Percentiles rank a stretch among this genome's conserved stretches.
These are phyloP conservation scores for Rhizopogon rudus DNA, from an alignment of 768 basidiomycete species.

Conservation along the genomic window DNA sequence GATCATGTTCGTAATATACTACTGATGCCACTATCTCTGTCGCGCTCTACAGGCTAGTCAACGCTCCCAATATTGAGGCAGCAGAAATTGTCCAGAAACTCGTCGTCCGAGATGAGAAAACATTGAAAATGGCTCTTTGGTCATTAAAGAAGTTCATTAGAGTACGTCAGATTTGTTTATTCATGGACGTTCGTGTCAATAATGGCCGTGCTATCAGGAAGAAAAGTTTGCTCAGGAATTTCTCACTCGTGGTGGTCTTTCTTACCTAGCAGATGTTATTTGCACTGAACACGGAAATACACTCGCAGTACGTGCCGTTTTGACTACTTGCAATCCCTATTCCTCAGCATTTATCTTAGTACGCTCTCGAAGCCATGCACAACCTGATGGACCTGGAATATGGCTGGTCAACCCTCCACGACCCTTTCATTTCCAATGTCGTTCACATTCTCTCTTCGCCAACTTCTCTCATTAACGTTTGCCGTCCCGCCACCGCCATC, in stretches of 20 bases:
- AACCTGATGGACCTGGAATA: constrained; percentile 84
- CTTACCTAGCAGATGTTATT: constrained; percentile 68
- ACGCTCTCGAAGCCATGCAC: constrained; percentile 81
- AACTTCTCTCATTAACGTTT: constrained; percentile 80
- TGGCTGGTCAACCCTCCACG: constrained; percentile 73
- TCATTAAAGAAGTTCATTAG: constrained; percentile 76
- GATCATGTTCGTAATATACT: not conserved
- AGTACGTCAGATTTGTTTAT: constrained; percentile 33
- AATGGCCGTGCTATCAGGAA: constrained; percentile 44
- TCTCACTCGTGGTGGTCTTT: constrained; percentile 64
- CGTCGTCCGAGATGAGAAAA: constrained; percentile 49
- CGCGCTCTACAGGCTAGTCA: constrained; percentile 49
- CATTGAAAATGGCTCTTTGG: constrained; percentile 65
- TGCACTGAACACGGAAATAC: constrained; percentile 70
- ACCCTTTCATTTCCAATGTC: constrained; percentile 69
- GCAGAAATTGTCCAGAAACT: constrained; percentile 73
- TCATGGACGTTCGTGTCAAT: not conserved
- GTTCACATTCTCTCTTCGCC: constrained; percentile 76
- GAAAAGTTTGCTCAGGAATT: constrained; percentile 82
- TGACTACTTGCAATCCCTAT: not conserved
- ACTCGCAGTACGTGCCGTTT: constrained; percentile 56
- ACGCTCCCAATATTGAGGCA: constrained; percentile 76
- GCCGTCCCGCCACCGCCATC: constrained; percentile 86
- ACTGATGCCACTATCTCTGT: constrained; percentile 4
- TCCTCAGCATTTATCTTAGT: constrained; percentile 37